These are phyloP conservation scores for Murraya paniculata DNA, from an alignment of 345 rosid genomes.

Conservation along the genomic window DNA sequence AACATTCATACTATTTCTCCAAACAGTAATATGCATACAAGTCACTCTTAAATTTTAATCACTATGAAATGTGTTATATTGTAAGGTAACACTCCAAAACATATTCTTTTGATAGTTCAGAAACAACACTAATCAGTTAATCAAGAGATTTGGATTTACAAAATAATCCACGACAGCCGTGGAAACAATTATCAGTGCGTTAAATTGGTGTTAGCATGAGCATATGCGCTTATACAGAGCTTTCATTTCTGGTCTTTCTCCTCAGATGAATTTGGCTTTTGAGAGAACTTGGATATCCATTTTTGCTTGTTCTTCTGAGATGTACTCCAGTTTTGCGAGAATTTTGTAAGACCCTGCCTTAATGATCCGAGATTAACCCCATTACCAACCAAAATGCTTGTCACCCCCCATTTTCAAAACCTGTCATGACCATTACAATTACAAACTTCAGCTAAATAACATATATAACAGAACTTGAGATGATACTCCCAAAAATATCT, in stretches of 20 bases:
- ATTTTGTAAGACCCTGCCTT: slow-evolving; percentile 67
- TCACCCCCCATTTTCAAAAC: slow-evolving; percentile 84
- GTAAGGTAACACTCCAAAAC: background rate
- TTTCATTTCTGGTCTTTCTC: slow-evolving; percentile 30
- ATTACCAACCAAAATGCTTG: slow-evolving; percentile 57
- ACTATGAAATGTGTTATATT: background rate
- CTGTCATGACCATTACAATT: slow-evolving; percentile 28
- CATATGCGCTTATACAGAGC: background rate
- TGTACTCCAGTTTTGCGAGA: slow-evolving; percentile 43
- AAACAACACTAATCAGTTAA: background rate
- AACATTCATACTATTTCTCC: background rate
- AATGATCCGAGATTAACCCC: slow-evolving; percentile 79
- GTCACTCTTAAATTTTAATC: background rate
- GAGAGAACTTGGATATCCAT: slow-evolving; percentile 58
- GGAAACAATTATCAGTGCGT: slow-evolving; percentile 2
- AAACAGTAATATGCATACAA: background rate
- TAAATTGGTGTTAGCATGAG: background rate
- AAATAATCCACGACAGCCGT: background rate
- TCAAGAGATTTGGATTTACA: background rate
- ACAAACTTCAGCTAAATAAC: background rate
- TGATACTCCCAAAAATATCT: background rate
- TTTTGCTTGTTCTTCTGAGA: slow-evolving; percentile 63
- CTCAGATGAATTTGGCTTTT: slow-evolving; percentile 46
- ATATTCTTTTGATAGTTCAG: background rate
- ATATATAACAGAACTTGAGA: background rate